phyloP scores from a whole-genome alignment of 345 rosid species.

The Melaleuca quinquenervia region DNA sequence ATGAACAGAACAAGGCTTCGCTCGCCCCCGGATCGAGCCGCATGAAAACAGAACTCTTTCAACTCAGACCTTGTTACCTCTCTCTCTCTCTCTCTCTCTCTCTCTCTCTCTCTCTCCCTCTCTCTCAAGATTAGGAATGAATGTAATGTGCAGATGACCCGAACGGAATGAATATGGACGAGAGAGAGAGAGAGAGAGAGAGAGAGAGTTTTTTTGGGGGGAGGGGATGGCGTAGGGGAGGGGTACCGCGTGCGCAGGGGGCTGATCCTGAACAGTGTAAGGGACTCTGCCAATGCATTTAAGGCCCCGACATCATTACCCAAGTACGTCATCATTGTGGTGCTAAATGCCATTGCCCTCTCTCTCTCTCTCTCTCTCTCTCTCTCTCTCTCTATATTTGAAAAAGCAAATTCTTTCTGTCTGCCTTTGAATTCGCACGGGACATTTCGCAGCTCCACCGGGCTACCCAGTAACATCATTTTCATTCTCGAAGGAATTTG shows the following conservation, averaged over 20 bases:
- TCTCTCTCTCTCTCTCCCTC: no score
- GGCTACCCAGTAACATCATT: neutral
- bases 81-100: no score
- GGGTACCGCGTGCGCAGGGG: neutral
- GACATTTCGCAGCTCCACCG: neutral
- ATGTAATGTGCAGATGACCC: neutral
- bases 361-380: neutral
- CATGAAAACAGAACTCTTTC: neutral
- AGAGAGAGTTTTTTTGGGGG: neutral
- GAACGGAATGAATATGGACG: neutral
- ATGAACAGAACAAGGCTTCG: neutral
- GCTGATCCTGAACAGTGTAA: neutral
- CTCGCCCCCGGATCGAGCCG: neutral
- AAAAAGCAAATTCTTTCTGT: neutral
- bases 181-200: neutral
- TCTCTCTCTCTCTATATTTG: neutral
- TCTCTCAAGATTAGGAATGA: neutral
- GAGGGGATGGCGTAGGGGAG: neutral
- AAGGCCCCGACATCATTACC: neutral
- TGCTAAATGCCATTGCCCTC: neutral
- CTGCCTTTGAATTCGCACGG: neutral
- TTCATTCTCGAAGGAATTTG: neutral
- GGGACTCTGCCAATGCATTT: neutral
- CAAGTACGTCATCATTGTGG: constrained; percentile 1
- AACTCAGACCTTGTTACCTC: neutral